Base-by-base conservation (phyloP, 176 grass and related monocot species). In the Oryza glumipatula region DNA sequence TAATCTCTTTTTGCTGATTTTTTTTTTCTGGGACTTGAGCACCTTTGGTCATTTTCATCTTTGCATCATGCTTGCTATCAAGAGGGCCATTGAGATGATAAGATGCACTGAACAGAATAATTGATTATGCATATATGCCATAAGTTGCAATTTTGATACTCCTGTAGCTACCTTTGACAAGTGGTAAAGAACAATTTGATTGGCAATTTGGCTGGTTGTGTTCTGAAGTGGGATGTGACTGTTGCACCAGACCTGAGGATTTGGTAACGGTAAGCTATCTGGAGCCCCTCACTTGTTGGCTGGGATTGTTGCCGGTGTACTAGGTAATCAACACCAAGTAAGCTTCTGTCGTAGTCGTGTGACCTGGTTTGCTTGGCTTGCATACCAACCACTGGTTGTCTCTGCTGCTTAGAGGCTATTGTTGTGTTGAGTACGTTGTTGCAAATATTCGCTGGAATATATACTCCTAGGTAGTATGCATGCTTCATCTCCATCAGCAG, bases 31-130 rank as follows among this genome's bases (percentile, higher is more conserved):
- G 56, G 72, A 49, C 19, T 74, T 30, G 9, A 9, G 41, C 24
- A 35, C 64, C 60, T 76, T 87, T 86, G 65, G 45, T 80, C 39
- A 28, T 60, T 86, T 74, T 73, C 74, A 75, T 70, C 63, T 38
- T 79, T 35, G n/a, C 44, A 0, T 75, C 80, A 28, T 76, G 60
- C 48, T 38, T 71, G 26, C 17, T 43, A 66, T 73, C 63, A 61
- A 85, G 73, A 78, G 1, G 33, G 61, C 21, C 38, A 73, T 26
- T 9, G 46, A 4, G 58, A 41, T 26, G 74, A 78, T 15, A 9
- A 11, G 83, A 83, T 90, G 22, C 16, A 48, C 75, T 75, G 16
- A 7, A 32, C 11, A 41, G 38, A 33, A 83, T 66, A 70, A 9
- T 26, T 84, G 9, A n/a, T n/a, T 22, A 5, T 46, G 33, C 56